A percentile compares a stretch with the other conserved stretches of the same genome.
These are phyloP conservation scores for Lecanosticta acicola DNA, from an alignment of 2,329 filamentous ascomycete species.

Conservation along the genomic window DNA sequence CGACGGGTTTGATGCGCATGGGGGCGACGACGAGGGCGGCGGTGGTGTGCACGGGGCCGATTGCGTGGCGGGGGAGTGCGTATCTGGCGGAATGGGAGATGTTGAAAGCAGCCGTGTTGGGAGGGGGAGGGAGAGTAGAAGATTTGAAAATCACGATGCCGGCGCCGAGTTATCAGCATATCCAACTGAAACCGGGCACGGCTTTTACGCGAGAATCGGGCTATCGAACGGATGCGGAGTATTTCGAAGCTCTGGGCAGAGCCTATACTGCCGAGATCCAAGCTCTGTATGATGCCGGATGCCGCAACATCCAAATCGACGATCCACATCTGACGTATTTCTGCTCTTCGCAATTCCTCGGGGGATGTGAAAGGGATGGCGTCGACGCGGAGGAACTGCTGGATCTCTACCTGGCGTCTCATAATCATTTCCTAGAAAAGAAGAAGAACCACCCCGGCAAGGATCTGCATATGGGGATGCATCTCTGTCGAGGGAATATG, in stretches of 20 bases:
- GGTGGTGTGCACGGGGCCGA: constrained; percentile 20
- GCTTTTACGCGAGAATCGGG: constrained; percentile 22
- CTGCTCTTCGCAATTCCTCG: constrained; percentile 22
- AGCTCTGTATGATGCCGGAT: constrained; percentile 22
- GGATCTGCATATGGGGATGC: constrained; percentile 24
- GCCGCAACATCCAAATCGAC: constrained; percentile 23
- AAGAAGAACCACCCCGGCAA: constrained; percentile 5
- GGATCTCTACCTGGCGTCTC: constrained; percentile 21
- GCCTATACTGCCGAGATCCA: constrained; percentile 21
- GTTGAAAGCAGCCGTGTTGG: constrained; percentile 11
- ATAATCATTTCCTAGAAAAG: constrained; percentile 18
- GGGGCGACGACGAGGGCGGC: constrained; percentile 19
- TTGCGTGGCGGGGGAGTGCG: constrained; percentile 19
- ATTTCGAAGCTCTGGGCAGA: constrained; percentile 25
- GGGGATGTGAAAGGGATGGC: constrained; percentile 18
- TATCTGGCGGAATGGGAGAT: constrained; percentile 25
- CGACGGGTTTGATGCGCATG: constrained; percentile 15
- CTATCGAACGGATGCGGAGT: constrained; percentile 24
- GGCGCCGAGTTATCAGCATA: constrained; percentile 28
- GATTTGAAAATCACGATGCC: constrained; percentile 27
- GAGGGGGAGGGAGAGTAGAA: constrained; percentile 10
- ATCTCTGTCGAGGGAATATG: constrained; percentile 28
- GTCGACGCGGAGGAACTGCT: constrained; percentile 19
- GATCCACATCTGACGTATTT: constrained; percentile 27
- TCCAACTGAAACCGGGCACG: constrained; percentile 26